phyloP scores from a whole-genome alignment of 1,139 yeast species.

The Barnettozyma hawaiiensis region DNA sequence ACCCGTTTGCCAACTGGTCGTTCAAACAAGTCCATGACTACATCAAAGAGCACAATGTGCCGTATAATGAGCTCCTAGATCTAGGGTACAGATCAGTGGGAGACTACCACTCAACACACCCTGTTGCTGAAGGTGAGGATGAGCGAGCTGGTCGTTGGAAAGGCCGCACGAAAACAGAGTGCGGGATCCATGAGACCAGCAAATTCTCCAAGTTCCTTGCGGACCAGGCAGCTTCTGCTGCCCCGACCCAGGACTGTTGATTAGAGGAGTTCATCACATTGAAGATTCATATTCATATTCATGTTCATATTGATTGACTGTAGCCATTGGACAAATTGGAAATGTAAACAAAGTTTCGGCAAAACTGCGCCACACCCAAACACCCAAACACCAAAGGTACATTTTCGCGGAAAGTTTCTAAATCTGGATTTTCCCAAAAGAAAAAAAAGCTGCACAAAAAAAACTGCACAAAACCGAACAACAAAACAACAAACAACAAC shows the following conservation, averaged over 20 bases:
- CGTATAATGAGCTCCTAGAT: conserved; percentile 79
- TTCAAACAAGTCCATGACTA: conserved; percentile 67
- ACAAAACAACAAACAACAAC: conserved; percentile 3
- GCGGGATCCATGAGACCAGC: conserved; percentile 86
- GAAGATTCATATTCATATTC: no score
- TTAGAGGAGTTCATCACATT: no score
- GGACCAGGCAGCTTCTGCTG: conserved; percentile 9
- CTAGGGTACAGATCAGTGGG: conserved; percentile 90
- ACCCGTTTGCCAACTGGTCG: conserved; percentile 84
- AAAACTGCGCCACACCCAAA: conserved; percentile 3
- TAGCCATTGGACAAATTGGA: no score
- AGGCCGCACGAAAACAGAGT: conserved; percentile 87
- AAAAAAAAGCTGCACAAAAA: conserved; percentile 2
- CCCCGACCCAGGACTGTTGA: no score
- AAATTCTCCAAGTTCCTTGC: conserved; percentile 57
- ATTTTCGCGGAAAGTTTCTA: conserved; percentile 6
- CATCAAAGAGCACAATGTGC: conserved; percentile 65
- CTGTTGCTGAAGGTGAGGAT: conserved; percentile 87
- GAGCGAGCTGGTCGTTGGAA: conserved; percentile 97
- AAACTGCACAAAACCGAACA: conserved; percentile 2
- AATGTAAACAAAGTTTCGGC: no score
- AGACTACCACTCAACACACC: conserved; percentile 92
- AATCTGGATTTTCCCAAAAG: no score
- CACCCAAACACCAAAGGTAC: no score
- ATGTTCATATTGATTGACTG: no score